phyloP scores from a whole-genome alignment of 2,329 filamentous ascomycete species.

The Neophaeococcomyces mojaviensis region DNA sequence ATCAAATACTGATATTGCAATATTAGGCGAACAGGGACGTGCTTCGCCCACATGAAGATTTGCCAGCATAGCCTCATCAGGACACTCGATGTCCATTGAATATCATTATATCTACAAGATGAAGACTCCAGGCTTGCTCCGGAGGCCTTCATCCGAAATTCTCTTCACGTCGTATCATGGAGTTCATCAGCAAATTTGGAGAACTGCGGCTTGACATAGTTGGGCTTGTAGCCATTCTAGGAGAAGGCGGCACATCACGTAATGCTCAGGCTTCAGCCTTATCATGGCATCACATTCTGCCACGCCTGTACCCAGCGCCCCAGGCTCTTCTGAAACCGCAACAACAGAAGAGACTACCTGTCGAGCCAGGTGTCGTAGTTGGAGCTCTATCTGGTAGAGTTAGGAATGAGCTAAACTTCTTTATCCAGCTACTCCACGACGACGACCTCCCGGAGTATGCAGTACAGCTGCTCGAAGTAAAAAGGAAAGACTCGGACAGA shows the following conservation, averaged over 20 bases:
- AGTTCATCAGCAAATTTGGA: slow-evolving; percentile 11
- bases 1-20: too few species aligned
- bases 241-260: slow-evolving; percentile 52
- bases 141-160: too few species aligned
- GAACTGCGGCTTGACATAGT: slow-evolving; percentile 47
- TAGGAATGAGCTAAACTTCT: slow-evolving; percentile 52
- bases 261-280: slow-evolving; percentile 54
- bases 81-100: too few species aligned
- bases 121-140: too few species aligned
- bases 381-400: slow-evolving; percentile 53
- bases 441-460: slow-evolving; percentile 29
- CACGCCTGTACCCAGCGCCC: slow-evolving; percentile 55
- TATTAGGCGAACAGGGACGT: too few species aligned
- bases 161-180: slow-evolving; percentile 4
- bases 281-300: slow-evolving; percentile 51
- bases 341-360: slow-evolving; percentile 50
- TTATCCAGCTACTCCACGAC: slow-evolving; percentile 54
- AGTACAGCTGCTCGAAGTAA: slow-evolving; percentile 35
- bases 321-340: slow-evolving; percentile 54
- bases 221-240: slow-evolving; percentile 56
- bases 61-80: too few species aligned
- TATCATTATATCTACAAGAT: too few species aligned
- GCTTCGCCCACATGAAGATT: too few species aligned
- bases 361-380: slow-evolving; percentile 47
- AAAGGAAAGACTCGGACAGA: slow-evolving; percentile 20